Base-by-base conservation (phyloP, 768 basidiomycete genomes). In the Kwoniella shandongensis region DNA sequence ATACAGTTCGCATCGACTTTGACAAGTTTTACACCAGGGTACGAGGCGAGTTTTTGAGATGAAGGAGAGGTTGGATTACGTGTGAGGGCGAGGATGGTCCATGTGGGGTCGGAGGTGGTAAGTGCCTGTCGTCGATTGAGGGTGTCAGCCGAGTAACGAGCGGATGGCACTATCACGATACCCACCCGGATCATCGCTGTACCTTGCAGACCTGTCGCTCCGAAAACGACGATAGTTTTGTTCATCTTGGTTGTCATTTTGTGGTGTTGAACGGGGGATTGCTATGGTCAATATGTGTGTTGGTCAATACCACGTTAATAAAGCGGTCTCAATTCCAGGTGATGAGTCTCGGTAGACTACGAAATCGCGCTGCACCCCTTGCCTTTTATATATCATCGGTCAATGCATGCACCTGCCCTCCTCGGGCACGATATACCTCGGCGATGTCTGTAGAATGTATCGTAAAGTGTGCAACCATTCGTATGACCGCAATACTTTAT, bases 181-280 rank as follows among this genome's bases (percentile, higher is more conserved):
- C 56, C 50, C 27, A 66, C 65, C 36, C 60, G 45, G 25, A 66
- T 66, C 8, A 66, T 23, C 10, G 42, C 40, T 7, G 29, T 44
- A 11, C 65, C 65, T 47, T 62, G 55, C 12, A 58, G 36, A 23
- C 65, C 65, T 10, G 65, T 66, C 1, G 65, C 65, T 20, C 65
- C 65, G 36, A 63, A 66, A 2, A 60, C 54, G 15, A 66, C 47
- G 27, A 66, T 61, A 29, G 51, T 45, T 50, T 61, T 66, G 49
- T 42, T 42, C 29, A 46, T 55, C 7, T 47, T 45, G 44, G 38
- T n/a, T 51, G 7, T 32, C 32, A 13, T 6, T 32, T n/a, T n/a
- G n/a, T n/a, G n/a, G n/a, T n/a, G n/a, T n/a, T n/a, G n/a, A n/a
- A n/a, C n/a, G n/a, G n/a, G n/a, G n/a, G n/a, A n/a, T n/a, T n/a